Percentiles rank a stretch among this genome's conserved stretches.
Evolutionary conservation across 139 green algal genomes (phyloP).

Genomic region (Zygnema cylindricum): DNA sequence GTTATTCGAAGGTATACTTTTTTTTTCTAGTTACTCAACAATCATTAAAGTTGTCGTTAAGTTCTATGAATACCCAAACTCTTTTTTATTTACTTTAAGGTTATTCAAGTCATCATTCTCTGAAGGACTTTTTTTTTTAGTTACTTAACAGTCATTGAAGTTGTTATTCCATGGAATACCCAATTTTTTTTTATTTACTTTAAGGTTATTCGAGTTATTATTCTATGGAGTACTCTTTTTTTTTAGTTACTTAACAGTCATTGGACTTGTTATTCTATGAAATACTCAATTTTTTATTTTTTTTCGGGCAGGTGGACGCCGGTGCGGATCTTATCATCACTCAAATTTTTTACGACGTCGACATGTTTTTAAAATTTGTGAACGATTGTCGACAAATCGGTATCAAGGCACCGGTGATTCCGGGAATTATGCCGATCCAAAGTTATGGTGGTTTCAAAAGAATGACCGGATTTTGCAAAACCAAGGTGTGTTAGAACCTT

Average conservation of each 20-base stretch:
- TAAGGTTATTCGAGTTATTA: no score
- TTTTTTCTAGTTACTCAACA: no score
- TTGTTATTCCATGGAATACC: no score
- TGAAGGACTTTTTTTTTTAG: no score
- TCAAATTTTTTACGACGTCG: constrained; percentile 92
- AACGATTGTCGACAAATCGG: constrained; percentile 74
- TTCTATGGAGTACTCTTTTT: no score
- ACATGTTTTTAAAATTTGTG: constrained; percentile 85
- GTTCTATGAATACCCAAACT: no score
- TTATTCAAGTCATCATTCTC: no score
- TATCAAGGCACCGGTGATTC: constrained; percentile 91
- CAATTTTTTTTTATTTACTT: not conserved
- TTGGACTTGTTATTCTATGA: not conserved
- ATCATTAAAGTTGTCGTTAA: no score
- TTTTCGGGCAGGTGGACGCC: constrained; percentile 75
- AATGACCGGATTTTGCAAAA: constrained; percentile 98
- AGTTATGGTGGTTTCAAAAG: constrained; percentile 96
- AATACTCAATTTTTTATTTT: not conserved
- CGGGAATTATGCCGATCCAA: constrained; percentile 97
- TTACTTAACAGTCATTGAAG: no score
- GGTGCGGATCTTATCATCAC: constrained; percentile 93
- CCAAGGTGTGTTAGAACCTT: constrained; percentile 58
- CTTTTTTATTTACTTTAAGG: no score
- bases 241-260: not conserved
- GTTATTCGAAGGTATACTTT: no score